These are phyloP conservation scores for Botrytis pseudocinerea DNA, from an alignment of 2,329 filamentous ascomycete genomes.

Conservation along the genomic window DNA sequence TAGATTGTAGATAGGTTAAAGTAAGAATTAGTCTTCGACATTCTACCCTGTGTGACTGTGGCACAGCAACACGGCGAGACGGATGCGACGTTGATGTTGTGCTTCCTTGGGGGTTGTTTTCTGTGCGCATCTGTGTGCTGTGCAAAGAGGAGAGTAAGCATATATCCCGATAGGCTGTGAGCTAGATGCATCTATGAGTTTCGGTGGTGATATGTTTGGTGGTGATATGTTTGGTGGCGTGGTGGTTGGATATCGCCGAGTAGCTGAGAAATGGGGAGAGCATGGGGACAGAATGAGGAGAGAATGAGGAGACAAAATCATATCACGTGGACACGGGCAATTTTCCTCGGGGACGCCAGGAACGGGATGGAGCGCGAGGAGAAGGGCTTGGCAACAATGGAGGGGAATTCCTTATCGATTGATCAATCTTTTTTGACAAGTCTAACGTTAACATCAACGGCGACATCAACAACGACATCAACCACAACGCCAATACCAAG, in stretches of 20 bases:
- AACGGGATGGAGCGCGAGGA: neutral
- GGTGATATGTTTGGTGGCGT: neutral
- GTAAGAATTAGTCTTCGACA: neutral
- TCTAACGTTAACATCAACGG: neutral
- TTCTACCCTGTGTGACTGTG: neutral
- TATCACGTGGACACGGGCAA: conserved; percentile 10
- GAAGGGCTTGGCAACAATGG: neutral
- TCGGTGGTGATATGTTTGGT: neutral
- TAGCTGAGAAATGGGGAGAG: neutral
- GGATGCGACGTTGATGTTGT: conserved; percentile 14
- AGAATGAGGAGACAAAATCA: too few relatives aligned
- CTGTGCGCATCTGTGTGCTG: neutral
- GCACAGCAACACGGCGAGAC: conserved; percentile 10
- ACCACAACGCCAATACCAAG: neutral
- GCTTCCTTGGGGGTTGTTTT: conserved; percentile 3
- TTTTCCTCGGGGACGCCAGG: conserved; percentile 5
- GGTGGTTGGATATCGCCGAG: neutral
- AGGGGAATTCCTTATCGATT: neutral
- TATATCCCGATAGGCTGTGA: conserved; percentile 1
- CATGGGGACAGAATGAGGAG: too few relatives aligned
- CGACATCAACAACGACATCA: neutral
- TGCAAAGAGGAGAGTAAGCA: neutral
- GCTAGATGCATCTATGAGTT: neutral
- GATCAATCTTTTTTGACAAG: neutral
- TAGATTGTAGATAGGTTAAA: neutral